Evolutionary conservation across 768 basidiomycete species (phyloP), one percentile per base, ranked within the genome.

Genomic region (Collybia sordida): DNA sequence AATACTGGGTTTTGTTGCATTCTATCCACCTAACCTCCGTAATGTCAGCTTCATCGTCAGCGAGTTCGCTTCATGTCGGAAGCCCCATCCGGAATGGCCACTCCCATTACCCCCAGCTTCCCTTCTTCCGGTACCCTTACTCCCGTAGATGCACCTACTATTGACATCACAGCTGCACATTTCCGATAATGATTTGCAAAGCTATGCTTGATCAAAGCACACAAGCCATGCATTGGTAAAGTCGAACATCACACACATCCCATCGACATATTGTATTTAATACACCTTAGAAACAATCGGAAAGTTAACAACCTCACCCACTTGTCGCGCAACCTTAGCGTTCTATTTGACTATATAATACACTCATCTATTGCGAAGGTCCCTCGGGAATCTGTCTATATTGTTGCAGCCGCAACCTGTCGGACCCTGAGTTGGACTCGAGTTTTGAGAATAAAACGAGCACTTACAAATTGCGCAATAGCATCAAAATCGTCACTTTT

Each of bases 401-500:
- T 55, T 79, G 74, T 59, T 78, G 79, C 59, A 85, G 64, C 17
- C 82, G 81, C 60, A 85, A 61, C 47, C 83, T 85, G 55, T 51
- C 54, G 34, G 44, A 37, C 37, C n/a, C 42, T 49, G 47, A 18
- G 39, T 41, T 8, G 21, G 24, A 37, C 9, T 31, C 31, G 31
- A 31, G 3, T 4, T 31, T 14, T 31, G 31, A 31, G 31, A 31
- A 31, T 31, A 31, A 31, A 12, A 31, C 9, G 31, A 31, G 38
- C 28, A 74, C 92, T 63, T 64, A 94, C 89, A 99, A 63, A 65
- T 99, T 99, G 41, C 96, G 82, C 61, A 97, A 79, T n/a, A 99
- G 79, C 92, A 99, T 96, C 63, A 95, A 73, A 57, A 98, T 97
- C 1, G 97, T 99, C 50, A 97, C 90, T 71, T 96, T 97, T 17